Conservation (phyloP, 202 grass and related monocot genomes). For the Panicum virgatum region DNA sequence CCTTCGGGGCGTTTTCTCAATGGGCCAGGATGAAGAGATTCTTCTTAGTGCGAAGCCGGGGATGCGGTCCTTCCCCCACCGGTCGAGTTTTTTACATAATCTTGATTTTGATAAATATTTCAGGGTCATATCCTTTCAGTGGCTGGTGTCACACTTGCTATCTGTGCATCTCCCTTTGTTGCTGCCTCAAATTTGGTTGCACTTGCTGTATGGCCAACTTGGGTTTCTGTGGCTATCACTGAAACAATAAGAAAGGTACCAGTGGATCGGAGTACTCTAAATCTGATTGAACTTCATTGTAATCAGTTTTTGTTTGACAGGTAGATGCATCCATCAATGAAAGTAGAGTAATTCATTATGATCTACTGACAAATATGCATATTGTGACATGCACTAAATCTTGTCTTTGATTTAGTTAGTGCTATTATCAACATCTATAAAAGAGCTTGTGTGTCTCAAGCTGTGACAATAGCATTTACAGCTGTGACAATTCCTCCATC, state of each 20-base stretch:
- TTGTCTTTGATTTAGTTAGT: background rate
- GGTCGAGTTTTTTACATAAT: no score
- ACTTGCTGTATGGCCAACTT: constrained; percentile 85
- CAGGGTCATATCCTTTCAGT: constrained; percentile 85
- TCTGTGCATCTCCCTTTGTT: constrained; percentile 80
- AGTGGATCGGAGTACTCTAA: background rate
- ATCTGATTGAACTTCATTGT: background rate
- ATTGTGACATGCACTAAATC: background rate
- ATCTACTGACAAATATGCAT: background rate
- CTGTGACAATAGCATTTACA: background rate
- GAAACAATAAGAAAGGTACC: constrained; percentile 86
- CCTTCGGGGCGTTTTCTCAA: no score
- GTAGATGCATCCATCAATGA: background rate
- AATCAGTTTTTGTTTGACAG: background rate
- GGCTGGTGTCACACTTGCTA: constrained; percentile 79
- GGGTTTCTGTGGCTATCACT: constrained; percentile 77
- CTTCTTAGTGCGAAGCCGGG: no score
- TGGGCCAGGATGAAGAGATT: no score
- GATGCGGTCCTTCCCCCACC: no score
- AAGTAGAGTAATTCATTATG: background rate
- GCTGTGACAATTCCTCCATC: background rate
- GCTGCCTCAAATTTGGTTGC: constrained; percentile 73
- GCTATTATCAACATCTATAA: background rate
- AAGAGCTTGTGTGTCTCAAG: background rate
- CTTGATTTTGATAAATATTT: constrained; percentile 1